Evolutionary conservation across 495 filamentous ascomycete genomes (phyloP), one percentile per base, ranked within the genome.

Genomic region (Glarea lozoyensis): DNA sequence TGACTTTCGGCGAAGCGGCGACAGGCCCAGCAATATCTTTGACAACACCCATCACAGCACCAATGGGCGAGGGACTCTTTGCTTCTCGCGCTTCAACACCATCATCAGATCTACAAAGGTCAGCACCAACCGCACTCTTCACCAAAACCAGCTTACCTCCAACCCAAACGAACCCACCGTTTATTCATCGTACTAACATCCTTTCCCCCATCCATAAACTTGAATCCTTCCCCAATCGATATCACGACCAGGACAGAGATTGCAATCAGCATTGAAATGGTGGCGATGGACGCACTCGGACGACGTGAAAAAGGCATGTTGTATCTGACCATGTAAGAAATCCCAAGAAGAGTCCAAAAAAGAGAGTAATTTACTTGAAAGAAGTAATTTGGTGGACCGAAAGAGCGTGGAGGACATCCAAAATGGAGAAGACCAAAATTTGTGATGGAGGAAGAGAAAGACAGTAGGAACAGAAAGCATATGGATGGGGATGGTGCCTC

Each of bases 241-340:
- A 50, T 12, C 1, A 49, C 10, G 1, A 37, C 17, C 3, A 49
- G 18, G 25, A 50, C 39, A 3, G 47, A 44, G 12, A 48, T 10
- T 12, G 4, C 20, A 34, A 50, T 50, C 2, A 49, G 33, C 10
- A 37, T n/a, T 7, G 31, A 4, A 12, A 48, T 50, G 4, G 41
- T 41, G 1, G 25, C 1, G 19, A 45, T 23, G 1, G 17, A 31
- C 2, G 34, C 10, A 19, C 34, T n/a, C 13, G 42, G 29, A 24
- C 29, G 47, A 22, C 44, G 43, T 12, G 16, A 20, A 15, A 48
- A 43, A 42, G 30, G 32, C 47, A 54, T 54, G 33, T 48, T 23
- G 9, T 19, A 18, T 27, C 29, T 2, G 31, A 37, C 13, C 29
- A 17, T 3, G 17, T 12, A 39, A 16, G 23, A 42, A 20, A 17